Evolutionary conservation across 1,284 basidiomycete species (phyloP).

Genomic region (Uromyces viciae-fabae): DNA sequence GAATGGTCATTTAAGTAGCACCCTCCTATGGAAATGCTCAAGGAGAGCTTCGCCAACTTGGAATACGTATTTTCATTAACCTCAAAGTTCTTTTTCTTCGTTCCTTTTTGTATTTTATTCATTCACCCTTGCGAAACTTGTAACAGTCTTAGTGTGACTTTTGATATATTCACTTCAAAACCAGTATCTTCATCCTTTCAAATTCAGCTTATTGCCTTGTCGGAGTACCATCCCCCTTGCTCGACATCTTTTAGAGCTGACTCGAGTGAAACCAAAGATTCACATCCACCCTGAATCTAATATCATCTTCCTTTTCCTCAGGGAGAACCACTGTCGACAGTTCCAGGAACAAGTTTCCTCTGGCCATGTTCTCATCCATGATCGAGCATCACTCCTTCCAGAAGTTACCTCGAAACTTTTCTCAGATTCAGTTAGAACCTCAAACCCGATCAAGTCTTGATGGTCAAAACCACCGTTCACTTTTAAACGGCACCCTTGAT

Average conservation of each 20-base stretch:
- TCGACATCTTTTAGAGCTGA: too few species aligned
- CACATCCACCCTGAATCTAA: too few species aligned
- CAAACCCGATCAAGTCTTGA: background rate
- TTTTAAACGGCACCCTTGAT: background rate
- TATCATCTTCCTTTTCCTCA: background rate
- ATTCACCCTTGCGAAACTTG: background rate
- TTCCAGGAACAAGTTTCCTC: constrained; percentile 9
- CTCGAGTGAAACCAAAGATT: too few species aligned
- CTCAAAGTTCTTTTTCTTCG: too few species aligned
- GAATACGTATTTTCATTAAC: too few species aligned
- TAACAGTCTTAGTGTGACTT: background rate
- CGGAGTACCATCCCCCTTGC: too few species aligned
- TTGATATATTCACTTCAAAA: background rate
- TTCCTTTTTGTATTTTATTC: too few species aligned
- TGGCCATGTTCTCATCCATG: constrained; percentile 5
- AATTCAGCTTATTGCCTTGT: too few species aligned
- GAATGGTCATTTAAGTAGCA: too few species aligned
- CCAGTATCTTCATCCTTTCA: background rate
- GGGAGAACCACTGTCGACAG: background rate
- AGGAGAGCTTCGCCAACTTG: too few species aligned
- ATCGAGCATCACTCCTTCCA: constrained; percentile 5
- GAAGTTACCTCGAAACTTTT: constrained; percentile 9
- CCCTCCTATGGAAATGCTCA: too few species aligned
- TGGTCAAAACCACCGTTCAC: background rate
- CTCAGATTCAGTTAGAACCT: constrained; percentile 2